Base-by-base conservation (phyloP, 2,329 filamentous ascomycete genomes). In the Sporothrix variecibatus region DNA sequence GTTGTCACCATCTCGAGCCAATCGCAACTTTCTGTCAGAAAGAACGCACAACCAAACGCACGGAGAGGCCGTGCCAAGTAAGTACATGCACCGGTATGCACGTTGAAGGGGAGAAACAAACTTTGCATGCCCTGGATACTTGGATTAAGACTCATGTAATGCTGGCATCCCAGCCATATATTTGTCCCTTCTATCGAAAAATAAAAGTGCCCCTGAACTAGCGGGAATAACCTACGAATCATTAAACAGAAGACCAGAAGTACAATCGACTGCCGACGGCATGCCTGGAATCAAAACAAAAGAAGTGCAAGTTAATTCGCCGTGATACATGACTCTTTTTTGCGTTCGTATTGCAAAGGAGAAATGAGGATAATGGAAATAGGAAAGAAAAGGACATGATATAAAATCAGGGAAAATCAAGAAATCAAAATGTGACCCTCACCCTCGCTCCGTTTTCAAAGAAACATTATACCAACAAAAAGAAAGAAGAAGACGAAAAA, bases 151-250 rank as follows among this genome's bases (percentile, higher is more conserved):
- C n/a, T 70, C 46, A 56, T 70, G 20, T 43, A 34, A 53, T 70
- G 67, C 40, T 70, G 46, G 28, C 46, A 70, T 70, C 67, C 67
- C 31, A 43, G 67, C 31, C 65, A 49, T 70, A 70, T 70, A 70
- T 70, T 56, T 40, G 67, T 20, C 49, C 17, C 49, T 70, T 70
- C n/a, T 70, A 70, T 56, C 20, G 20, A 56, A 28, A n/a, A 34
- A 12, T 49, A 64, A 23, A 23, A 28, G 12, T 56, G 26, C 46
- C 49, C 67, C 67, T 70, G 49, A 70, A 70, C 67, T 70, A 56
- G 31, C 38, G 70, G 38, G 28, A 20, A 43, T 56, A 64, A 60
- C 2, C 26, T 40, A 11, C 51, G 26, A 38, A 23, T 7, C 12
- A 31, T 11, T 12, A 43, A 58, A 43, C 8, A 56, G 20, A 20